Base-by-base conservation (phyloP, 345 rosid genomes). In the Abelmoschus esculentus region DNA sequence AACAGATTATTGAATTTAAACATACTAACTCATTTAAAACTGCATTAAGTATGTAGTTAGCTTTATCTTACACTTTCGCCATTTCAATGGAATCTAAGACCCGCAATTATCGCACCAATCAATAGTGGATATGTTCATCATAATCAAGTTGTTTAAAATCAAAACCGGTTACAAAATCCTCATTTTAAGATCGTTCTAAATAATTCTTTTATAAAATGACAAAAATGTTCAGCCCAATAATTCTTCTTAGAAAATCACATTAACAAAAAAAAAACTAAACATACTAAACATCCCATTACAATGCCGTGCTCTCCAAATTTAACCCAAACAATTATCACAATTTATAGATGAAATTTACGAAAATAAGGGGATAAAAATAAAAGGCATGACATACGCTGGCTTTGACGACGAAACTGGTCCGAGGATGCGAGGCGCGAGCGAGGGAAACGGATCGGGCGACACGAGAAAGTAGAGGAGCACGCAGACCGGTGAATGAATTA, bases 401-500 rank as follows among this genome's bases (percentile, higher is more conserved):
- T 66, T 76, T 86, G 76, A 89, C 86, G 47, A 78, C 76, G 72
- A 93, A 88, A 75, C 86, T 69, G 74, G 69, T 83, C 17, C 86
- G 73, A 55, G 83, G 82, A 46, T 28, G 81, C 72, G 86, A 70
- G 68, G 72, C 66, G 40, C 75, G 83, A 56, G 74, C 22, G 71
- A 80, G 29, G 52, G 87, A 83, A 61, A 81, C 40, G 50, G 89
- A 83, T 42, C 73, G 86, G 57, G 83, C 63, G 68, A 79, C 47
- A 31, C 80, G 80, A 19, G 89, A 83, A 1, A 75, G 82, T 72
- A 84, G 83, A 7, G 87, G 80, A 10, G 80, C 79, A 26, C 70
- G 78, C 52, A 71, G 75, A 55, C 85, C 84, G n/a, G 76, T 19
- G 63, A 87, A 78, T 67, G 86, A 82, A 29, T 40, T 66, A 34